phyloP scores from a whole-genome alignment of 768 basidiomycete species.

The Hypsizygus marmoreus region DNA sequence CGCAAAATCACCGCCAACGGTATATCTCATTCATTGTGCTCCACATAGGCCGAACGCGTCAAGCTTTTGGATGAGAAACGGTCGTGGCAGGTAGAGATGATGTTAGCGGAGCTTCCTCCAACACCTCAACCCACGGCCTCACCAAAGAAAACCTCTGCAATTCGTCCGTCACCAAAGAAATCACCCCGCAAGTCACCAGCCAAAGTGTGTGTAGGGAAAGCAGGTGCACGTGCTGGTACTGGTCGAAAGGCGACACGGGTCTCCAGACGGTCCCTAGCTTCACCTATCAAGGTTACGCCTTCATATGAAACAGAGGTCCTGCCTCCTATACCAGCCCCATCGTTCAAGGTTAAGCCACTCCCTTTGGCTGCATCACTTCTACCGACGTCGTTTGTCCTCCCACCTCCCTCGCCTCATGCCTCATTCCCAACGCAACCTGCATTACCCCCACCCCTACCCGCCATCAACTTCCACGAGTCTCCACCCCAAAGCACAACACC shows the following conservation, averaged over 20 bases:
- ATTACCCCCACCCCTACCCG: conserved; percentile 29
- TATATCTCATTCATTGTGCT: conserved; percentile 1
- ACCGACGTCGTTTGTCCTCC: conserved; percentile 73
- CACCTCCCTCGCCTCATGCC: conserved; percentile 74
- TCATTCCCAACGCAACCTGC: conserved; percentile 57
- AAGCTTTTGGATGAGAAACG: conserved; percentile 69
- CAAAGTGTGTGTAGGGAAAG: conserved; percentile 51
- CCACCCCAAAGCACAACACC: conserved; percentile 13
- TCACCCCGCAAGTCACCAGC: conserved; percentile 43
- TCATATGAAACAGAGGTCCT: conserved; percentile 46
- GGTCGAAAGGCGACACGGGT: conserved; percentile 47
- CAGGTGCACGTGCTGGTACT: conserved; percentile 34
- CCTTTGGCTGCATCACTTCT: conserved; percentile 49
- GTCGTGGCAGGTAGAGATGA: conserved; percentile 68
- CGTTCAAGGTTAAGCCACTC: conserved; percentile 40
- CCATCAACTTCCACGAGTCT: conserved; percentile 18
- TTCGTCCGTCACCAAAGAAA: conserved; percentile 22
- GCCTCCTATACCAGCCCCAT: conserved; percentile 31
- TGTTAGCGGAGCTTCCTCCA: conserved; percentile 59
- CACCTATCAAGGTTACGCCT: conserved; percentile 35
- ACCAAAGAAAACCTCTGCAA: background rate
- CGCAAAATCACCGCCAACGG: no score
- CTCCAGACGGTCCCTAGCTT: conserved; percentile 45
- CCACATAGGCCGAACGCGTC: conserved; percentile 58
- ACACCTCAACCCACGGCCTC: conserved; percentile 32